Evolutionary conservation across 2,329 filamentous ascomycete genomes (phyloP).

Genomic region (Clonostachys byssicola): DNA sequence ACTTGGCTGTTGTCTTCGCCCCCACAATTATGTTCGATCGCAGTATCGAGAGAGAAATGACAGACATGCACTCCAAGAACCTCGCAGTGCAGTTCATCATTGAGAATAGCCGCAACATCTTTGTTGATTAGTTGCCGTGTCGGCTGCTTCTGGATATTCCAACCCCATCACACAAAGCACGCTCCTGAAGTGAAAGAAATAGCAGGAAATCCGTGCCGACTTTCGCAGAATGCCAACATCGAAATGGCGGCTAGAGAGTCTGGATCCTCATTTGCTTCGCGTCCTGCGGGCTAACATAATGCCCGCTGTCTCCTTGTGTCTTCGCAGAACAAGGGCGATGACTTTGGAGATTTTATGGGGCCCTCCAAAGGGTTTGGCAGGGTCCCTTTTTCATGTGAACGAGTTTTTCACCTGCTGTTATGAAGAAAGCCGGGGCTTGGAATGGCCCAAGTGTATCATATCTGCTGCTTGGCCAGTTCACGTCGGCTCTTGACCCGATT

Average conservation of each 20-base stretch:
- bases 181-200: too few species aligned
- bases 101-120: conserved; percentile 82
- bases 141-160: too few species aligned
- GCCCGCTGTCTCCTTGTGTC: not conserved
- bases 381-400: too few species aligned
- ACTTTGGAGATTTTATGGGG: too few species aligned
- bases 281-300: not conserved
- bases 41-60: conserved; percentile 90
- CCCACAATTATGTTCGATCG: conserved; percentile 94
- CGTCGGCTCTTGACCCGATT: too few species aligned
- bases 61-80: conserved; percentile 92
- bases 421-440: too few species aligned
- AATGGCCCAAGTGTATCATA: too few species aligned
- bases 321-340: not conserved
- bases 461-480: too few species aligned
- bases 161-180: too few species aligned
- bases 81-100: conserved; percentile 88
- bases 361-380: too few species aligned
- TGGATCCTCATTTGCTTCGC: not conserved
- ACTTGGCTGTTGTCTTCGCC: conserved; percentile 93
- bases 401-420: too few species aligned
- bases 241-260: not conserved
- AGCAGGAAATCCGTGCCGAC: too few species aligned
- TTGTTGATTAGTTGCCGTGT: conserved; percentile 38
- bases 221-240: not conserved